Percentiles rank a stretch among this genome's conserved stretches.
Evolutionary conservation across 176 grass and related monocot species (phyloP).

Genomic region (Eleusine indica): DNA sequence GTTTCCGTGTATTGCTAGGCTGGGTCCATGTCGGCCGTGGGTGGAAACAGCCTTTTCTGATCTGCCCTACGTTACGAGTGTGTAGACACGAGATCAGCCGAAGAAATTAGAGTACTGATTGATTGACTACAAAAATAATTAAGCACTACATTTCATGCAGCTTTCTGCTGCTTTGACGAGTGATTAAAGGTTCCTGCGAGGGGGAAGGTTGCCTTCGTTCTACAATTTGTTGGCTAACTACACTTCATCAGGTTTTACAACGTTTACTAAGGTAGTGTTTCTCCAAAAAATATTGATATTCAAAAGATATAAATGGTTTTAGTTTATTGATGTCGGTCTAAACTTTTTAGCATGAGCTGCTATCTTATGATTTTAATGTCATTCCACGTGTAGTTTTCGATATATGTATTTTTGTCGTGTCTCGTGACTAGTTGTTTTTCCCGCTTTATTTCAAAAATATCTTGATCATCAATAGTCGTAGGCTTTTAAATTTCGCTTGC

Average conservation of each 20-base stretch:
- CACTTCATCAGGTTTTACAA: neutral
- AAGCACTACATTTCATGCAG: neutral
- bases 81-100: neutral
- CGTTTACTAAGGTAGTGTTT: neutral
- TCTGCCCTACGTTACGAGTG: neutral
- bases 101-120: neutral
- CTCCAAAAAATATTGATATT: no score
- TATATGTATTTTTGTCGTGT: no score
- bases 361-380: no score
- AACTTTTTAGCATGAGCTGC: no score
- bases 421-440: no score
- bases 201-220: neutral
- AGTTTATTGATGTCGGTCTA: no score
- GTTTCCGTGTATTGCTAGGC: conserved; percentile 36
- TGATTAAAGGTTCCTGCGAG: no score
- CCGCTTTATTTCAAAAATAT: no score
- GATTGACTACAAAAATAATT: neutral
- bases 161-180: neutral
- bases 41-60: neutral
- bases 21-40: conserved; percentile 8
- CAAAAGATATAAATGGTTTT: no score
- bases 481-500: no score
- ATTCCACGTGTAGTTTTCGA: no score
- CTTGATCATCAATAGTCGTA: no score
- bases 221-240: neutral